Evolutionary conservation across 2,329 filamentous ascomycete species (phyloP).

Genomic region (Zymoseptoria crescenta): DNA sequence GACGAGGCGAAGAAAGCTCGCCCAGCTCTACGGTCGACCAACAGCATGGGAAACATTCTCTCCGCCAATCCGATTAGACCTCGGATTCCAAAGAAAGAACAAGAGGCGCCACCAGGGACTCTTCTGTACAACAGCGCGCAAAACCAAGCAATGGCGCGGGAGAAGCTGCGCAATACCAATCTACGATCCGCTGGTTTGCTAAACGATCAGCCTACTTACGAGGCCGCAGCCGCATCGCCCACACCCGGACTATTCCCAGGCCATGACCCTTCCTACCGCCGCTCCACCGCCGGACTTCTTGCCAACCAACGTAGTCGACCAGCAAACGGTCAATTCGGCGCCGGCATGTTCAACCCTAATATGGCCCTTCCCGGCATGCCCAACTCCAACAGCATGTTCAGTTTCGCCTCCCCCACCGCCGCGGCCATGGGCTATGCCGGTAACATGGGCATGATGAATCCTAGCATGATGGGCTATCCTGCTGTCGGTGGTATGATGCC

Average conservation of each 20-base stretch:
- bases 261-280: conserved; percentile 7
- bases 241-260: conserved; percentile 16
- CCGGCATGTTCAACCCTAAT: conserved; percentile 17
- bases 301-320: conserved; percentile 13
- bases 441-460: conserved; percentile 5
- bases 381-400: conserved; percentile 7
- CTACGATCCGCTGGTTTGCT: conserved; percentile 24
- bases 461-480: neutral
- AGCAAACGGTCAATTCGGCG: conserved; percentile 29
- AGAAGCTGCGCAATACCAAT: conserved; percentile 29
- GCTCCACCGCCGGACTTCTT: conserved; percentile 25
- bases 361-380: conserved; percentile 16
- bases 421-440: conserved; percentile 13
- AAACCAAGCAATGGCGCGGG: conserved; percentile 30
- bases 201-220: conserved; percentile 17
- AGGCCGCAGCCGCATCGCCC: conserved; percentile 24
- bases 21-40: conserved; percentile 33
- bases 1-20: conserved; percentile 41
- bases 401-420: conserved; percentile 24
- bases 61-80: conserved; percentile 32
- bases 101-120: conserved; percentile 27
- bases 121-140: conserved; percentile 31
- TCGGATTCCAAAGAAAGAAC: neutral
- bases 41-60: conserved; percentile 57
- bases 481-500: neutral